Base-by-base conservation (phyloP, 768 basidiomycete genomes). In the Lactarius evosmus region DNA sequence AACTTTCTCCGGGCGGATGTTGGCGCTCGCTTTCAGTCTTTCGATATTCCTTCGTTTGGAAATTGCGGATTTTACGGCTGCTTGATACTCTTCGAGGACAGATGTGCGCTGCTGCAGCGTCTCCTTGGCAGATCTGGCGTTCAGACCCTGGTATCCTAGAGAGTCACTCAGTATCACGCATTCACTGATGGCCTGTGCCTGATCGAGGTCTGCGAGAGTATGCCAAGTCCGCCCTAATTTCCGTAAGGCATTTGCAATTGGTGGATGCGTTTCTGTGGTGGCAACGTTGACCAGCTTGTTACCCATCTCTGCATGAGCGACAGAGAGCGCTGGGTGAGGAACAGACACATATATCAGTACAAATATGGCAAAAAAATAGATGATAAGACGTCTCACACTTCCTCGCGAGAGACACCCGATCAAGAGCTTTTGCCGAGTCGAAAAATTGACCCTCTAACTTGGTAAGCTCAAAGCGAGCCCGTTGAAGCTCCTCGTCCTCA, bases 141-240 rank as follows among this genome's bases (percentile, higher is more conserved):
- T 98, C 77, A 95, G 81, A 22, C 95, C 92, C 75, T 98, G 95
- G 75, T 99, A 99, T 2, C 94, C 94, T 58, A 98, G 78, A 0
- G 93, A 89, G 75, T 99, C 97, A n/a, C 95, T 95, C 30, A 99
- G 76, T 49, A 98, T 88, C 32, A 98, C 93, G 69, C 92, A 93
- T 80, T 98, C 96, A 69, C 90, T 94, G 65, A 94, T 91, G 34
- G 93, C 86, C 75, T 97, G 93, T 3, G 93, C 91, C 66, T 91
- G 89, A 68, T 93, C 89, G 62, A 97, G 82, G 71, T 95, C 95
- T 2, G 93, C 87, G 17, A 95, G 75, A 72, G 84, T 89, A 72
- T 98, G 95, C 83, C 88, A 93, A 7, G 86, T 82, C 62, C 95
- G 80, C 8, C 95, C 95, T 50, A 95, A 76, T 75, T 95, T 95